Evolutionary conservation across 2,329 filamentous ascomycete genomes (phyloP).

Genomic region (Trichophyton verrucosum): DNA sequence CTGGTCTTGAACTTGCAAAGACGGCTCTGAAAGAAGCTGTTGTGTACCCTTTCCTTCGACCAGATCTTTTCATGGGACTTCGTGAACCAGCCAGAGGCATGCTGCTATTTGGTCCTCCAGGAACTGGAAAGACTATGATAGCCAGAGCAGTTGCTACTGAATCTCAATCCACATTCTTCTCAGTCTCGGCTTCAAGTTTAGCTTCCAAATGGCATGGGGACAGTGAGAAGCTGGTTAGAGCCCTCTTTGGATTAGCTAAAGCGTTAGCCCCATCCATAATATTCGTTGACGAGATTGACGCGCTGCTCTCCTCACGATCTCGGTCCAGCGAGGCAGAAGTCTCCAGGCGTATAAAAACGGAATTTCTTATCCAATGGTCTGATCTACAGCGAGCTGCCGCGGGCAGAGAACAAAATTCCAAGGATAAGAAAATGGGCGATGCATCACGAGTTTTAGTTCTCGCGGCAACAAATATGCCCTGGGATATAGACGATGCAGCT

Average conservation of each 20-base stretch:
- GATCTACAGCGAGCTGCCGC: constrained; percentile 85
- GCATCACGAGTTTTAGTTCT: constrained; percentile 81
- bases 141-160: constrained; percentile 90
- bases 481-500: constrained; percentile 95
- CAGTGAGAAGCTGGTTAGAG: constrained; percentile 88
- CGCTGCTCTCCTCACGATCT: constrained; percentile 70
- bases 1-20: constrained; percentile 81
- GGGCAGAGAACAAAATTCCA: constrained; percentile 54
- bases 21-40: constrained; percentile 87
- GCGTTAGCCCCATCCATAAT: constrained; percentile 87
- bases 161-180: constrained; percentile 90
- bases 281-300: constrained; percentile 97
- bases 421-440: constrained; percentile 61
- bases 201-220: constrained; percentile 95
- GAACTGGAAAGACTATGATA: constrained; percentile 98
- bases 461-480: constrained; percentile 89
- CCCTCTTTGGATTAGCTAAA: constrained; percentile 82
- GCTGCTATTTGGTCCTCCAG: constrained; percentile 89
- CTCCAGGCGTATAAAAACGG: constrained; percentile 86
- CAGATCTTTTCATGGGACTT: constrained; percentile 89
- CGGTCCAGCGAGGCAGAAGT: constrained; percentile 77
- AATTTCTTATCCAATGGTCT: constrained; percentile 96
- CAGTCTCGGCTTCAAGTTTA: constrained; percentile 84
- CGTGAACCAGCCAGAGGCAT: constrained; percentile 90
- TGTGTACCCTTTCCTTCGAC: constrained; percentile 89